phyloP scores from a whole-genome alignment of 1,284 basidiomycete genomes.

The Boletus smithii region DNA sequence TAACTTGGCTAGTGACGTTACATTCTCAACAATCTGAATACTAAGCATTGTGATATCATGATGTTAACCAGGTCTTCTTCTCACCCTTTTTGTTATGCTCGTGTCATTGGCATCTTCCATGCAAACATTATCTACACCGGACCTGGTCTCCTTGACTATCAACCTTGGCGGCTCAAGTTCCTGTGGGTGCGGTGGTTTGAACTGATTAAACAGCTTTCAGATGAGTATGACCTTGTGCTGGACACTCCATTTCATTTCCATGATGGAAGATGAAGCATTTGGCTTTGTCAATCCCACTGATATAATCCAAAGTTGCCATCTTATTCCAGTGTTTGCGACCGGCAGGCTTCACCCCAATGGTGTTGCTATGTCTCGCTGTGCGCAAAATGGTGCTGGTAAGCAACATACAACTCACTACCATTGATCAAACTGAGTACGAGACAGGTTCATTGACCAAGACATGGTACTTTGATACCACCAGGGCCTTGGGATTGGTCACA shows the following conservation, averaged over 20 bases:
- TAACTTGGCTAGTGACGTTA: too few species aligned
- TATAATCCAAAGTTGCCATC: slow-evolving; percentile 7
- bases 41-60: slow-evolving; percentile 2
- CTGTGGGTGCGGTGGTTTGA: slow-evolving; percentile 10
- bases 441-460: too few species aligned
- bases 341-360: too few species aligned
- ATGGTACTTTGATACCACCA: too few species aligned
- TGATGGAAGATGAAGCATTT: slow-evolving; percentile 2
- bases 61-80: slow-evolving; percentile 1
- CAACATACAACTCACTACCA: too few species aligned
- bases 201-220: not conserved
- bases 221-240: not conserved
- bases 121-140: slow-evolving; percentile 3
- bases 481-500: too few species aligned
- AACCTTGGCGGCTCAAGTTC: not conserved
- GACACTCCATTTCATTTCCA: slow-evolving; percentile 11
- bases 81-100: slow-evolving; percentile 15
- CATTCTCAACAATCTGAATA: too few species aligned
- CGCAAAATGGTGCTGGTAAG: too few species aligned
- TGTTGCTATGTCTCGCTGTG: too few species aligned
- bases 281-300: slow-evolving; percentile 10
- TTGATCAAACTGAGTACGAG: too few species aligned
- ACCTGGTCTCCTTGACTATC: not conserved
- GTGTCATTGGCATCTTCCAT: slow-evolving; percentile 12
- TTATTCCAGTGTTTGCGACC: slow-evolving; percentile 9